phyloP scores from a whole-genome alignment of 139 green algal species.

The Coccomyxa sp. region DNA sequence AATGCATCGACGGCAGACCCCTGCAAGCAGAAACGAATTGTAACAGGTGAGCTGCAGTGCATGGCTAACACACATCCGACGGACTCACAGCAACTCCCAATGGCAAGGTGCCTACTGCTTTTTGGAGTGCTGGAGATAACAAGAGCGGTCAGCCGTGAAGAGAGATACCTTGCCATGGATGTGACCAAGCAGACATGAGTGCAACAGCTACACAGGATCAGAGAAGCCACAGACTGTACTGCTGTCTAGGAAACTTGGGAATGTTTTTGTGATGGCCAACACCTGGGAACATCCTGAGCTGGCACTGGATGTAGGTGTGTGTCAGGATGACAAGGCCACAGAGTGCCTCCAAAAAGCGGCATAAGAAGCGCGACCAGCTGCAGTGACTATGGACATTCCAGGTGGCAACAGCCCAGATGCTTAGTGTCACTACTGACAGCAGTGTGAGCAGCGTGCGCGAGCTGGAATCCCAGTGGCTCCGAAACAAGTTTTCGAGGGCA shows the following conservation, averaged over 20 bases:
- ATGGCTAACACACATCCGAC: not conserved
- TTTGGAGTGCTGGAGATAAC: not conserved
- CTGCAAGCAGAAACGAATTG: not conserved
- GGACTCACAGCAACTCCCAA: not conserved
- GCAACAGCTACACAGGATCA: too few species aligned
- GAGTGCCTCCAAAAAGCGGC: not conserved
- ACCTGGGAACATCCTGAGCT: not conserved
- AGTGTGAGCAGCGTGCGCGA: not conserved
- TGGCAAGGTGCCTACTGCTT: not conserved
- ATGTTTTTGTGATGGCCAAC: too few species aligned
- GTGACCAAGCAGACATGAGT: too few species aligned
- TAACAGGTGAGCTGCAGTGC: not conserved
- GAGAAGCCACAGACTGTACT: not conserved
- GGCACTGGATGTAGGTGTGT: not conserved
- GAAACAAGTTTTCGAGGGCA: not conserved
- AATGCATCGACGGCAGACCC: too few species aligned
- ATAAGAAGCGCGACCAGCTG: not conserved
- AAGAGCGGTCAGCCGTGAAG: not conserved
- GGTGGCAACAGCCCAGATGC: not conserved
- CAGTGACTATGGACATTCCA: not conserved
- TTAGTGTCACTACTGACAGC: not conserved
- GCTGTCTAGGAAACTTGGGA: not conserved
- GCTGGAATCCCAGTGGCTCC: not conserved
- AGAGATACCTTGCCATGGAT: not conserved
- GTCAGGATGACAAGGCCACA: not conserved